Base-by-base conservation (phyloP, 345 rosid species). In the Salix viminalis region DNA sequence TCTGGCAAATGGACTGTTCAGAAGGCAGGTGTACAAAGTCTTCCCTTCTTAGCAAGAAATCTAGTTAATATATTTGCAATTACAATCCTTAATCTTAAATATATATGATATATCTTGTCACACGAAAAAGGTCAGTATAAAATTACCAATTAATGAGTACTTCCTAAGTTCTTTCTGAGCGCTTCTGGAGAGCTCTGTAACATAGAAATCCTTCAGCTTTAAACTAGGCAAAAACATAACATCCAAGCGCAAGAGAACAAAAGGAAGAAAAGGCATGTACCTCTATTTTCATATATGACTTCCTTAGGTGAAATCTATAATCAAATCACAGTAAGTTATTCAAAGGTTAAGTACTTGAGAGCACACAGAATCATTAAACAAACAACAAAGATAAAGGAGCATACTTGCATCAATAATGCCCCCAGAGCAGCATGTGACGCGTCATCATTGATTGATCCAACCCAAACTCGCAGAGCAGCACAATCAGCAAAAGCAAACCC, bases 401-500 rank as follows among this genome's bases (percentile, higher is more conserved):
- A 77, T 87, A 91, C 99, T 86, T 95, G 99, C 98, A 95, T 89
- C 85, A 93, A 81, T 76, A 93, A 78, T 78, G 99, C 94, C 80
- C 99, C 97, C 76, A 95, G 80, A 78, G 92, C 89, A 77, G 94
- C 88, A 82, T 85, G 90, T 1, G 99, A 93, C 54, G 91, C 85
- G 85, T 95, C 98, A 80, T 91, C 97, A 9, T 52, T 77, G 68
- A 91, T 83, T 72, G 90, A 87, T 77, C 98, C 99, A 64, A 93
- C 90, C 99, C 97, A 95, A 87, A 93, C 87, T 80, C 85, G 88
- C 75, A 91, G 82, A 79, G 97, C 88, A 80, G 97, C 97, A 84
- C 99, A 95, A 80, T 95, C 99, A 84, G 91, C 94, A 69, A 95
- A 95, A 83, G 98, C 97, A 89, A 93, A 93, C 48, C 99, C 98